Conservation (phyloP, 495 filamentous ascomycete genomes). For the Podospora fimiseda region DNA sequence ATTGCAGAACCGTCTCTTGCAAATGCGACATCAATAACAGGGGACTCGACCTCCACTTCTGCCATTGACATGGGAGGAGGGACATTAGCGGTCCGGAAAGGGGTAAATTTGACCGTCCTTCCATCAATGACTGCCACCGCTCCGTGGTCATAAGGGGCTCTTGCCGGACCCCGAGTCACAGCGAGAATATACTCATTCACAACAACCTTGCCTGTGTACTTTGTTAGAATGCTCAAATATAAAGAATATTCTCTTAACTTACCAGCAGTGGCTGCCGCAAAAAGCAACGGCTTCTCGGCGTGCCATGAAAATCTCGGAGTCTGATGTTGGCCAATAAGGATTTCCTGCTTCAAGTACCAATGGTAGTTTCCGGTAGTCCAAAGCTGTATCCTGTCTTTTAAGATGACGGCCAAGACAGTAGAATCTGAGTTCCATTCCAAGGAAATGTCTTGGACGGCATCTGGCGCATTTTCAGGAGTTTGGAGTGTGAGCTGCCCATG, state of each 20-base stretch:
- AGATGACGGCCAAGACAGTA: constrained; percentile 74
- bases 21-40: constrained; percentile 68
- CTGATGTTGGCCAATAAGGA: constrained; percentile 35
- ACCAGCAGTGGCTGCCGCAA: constrained; percentile 47
- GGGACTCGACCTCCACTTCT: constrained; percentile 58
- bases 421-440: constrained; percentile 89
- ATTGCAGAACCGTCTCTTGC: constrained; percentile 59
- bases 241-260: constrained; percentile 19
- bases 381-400: constrained; percentile 73
- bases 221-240: constrained; percentile 12
- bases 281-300: constrained; percentile 67
- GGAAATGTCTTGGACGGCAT: constrained; percentile 50
- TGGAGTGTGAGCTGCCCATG: constrained; percentile 86
- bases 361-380: constrained; percentile 98
- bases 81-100: constrained; percentile 73
- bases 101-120: constrained; percentile 72
- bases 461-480: constrained; percentile 49
- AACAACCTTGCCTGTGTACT: constrained; percentile 43
- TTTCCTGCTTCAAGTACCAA: constrained; percentile 96
- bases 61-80: constrained; percentile 89
- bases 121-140: constrained; percentile 86
- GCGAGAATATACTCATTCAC: constrained; percentile 64
- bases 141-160: constrained; percentile 70
- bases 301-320: constrained; percentile 57
- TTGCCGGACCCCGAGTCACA: constrained; percentile 59